Evolutionary conservation across 768 basidiomycete species (phyloP).

Genomic region (Tulasnella sp.): DNA sequence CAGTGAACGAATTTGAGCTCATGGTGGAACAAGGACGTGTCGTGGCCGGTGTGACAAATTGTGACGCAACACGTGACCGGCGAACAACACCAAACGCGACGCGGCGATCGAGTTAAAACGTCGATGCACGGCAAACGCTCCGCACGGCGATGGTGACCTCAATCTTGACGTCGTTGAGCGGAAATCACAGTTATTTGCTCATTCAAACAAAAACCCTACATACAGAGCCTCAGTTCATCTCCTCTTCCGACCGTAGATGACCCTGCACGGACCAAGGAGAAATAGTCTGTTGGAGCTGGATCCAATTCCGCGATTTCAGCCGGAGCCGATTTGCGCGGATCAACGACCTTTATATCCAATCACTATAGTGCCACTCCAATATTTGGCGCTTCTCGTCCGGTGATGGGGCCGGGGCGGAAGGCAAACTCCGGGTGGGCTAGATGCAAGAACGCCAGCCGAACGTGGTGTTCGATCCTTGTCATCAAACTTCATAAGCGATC

Average conservation of each 20-base stretch:
- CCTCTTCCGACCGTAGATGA: neutral
- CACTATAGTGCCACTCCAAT: neutral
- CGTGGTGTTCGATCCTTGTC: neutral
- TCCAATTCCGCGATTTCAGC: neutral
- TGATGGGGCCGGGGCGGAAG: neutral
- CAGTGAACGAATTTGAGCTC: constrained; percentile 2
- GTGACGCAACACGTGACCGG: neutral
- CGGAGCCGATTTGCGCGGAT: neutral
- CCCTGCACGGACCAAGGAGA: neutral
- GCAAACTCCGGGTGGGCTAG: neutral
- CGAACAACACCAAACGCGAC: neutral
- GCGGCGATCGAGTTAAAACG: neutral
- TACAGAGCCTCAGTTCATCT: neutral
- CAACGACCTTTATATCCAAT: neutral
- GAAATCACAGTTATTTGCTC: neutral
- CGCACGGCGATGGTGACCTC: neutral
- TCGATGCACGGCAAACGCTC: neutral
- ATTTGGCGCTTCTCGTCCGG: neutral
- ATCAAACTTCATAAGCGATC: neutral
- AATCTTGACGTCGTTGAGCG: neutral
- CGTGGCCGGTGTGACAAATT: constrained; percentile 10
- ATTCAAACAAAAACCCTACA: neutral
- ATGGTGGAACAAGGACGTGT: neutral
- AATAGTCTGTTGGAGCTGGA: neutral
- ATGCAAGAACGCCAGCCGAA: neutral